Evolutionary conservation across 2,329 filamentous ascomycete genomes (phyloP).

Genomic region (Aspergillus fumigatiaffinis): DNA sequence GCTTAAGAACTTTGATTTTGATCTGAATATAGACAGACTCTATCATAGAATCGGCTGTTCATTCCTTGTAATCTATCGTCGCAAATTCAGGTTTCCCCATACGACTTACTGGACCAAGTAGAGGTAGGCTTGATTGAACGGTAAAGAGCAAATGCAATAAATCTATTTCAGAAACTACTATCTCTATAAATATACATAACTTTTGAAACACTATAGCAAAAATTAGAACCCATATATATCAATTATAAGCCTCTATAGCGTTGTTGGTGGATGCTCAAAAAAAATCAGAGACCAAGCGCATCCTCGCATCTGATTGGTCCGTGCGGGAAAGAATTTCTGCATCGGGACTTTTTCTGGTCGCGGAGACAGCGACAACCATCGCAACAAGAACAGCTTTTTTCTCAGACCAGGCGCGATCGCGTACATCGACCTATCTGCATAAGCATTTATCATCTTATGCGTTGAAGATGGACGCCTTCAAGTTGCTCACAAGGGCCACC

Average conservation of each 20-base stretch:
- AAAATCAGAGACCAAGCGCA: not conserved
- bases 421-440: slow-evolving; percentile 1
- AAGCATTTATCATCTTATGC: slow-evolving; percentile 3
- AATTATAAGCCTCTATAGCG: not conserved
- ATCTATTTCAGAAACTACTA: not conserved
- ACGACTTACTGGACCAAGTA: too few relatives aligned
- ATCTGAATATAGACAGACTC: not conserved
- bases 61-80: not conserved
- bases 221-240: not conserved
- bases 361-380: slow-evolving; percentile 11
- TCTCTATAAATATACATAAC: not conserved
- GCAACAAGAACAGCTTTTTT: not conserved
- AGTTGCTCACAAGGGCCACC: slow-evolving; percentile 42
- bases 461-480: slow-evolving; percentile 43
- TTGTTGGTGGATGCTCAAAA: not conserved
- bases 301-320: slow-evolving; percentile 30
- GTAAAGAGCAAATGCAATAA: not conserved
- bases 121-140: too few relatives aligned
- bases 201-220: not conserved
- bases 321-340: slow-evolving; percentile 23
- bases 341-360: slow-evolving; percentile 24
- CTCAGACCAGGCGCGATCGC: not conserved
- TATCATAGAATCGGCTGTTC: not conserved
- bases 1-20: not conserved
- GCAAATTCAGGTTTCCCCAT: not conserved